Evolutionary conservation across 1,139 yeast genomes (phyloP).

Genomic region (Geotrichum cucujoidarum): DNA sequence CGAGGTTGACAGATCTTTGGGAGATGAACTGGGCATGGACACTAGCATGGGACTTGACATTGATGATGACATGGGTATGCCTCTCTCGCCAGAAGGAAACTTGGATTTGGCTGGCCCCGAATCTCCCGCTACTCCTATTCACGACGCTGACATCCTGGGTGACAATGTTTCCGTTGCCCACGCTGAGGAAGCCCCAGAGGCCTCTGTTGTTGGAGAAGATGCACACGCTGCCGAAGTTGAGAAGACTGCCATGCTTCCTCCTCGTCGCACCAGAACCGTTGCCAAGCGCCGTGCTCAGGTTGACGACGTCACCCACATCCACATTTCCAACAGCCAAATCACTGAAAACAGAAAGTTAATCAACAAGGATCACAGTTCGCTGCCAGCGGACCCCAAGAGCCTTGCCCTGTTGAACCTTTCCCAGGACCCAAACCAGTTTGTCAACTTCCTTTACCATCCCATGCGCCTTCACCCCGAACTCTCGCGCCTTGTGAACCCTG

Average conservation of each 20-base stretch:
- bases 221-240: conserved; percentile 12
- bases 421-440: conserved; percentile 14
- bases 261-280: conserved; percentile 7
- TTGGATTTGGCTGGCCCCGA: conserved; percentile 13
- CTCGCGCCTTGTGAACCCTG: conserved; percentile 27
- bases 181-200: conserved; percentile 8
- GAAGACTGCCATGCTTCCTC: conserved; percentile 4
- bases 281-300: conserved; percentile 17
- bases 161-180: conserved; percentile 17
- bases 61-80: conserved; percentile 20
- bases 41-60: conserved; percentile 6
- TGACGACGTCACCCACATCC: conserved; percentile 17
- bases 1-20: conserved; percentile 12
- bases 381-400: conserved; percentile 22
- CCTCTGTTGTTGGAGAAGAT: conserved; percentile 12
- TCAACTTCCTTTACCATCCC: conserved; percentile 19
- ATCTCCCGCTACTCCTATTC: conserved; percentile 17
- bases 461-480: conserved; percentile 20
- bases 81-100: conserved; percentile 12
- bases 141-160: conserved; percentile 18
- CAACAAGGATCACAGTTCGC: conserved; percentile 18
- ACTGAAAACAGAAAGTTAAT: conserved; percentile 19
- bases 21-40: conserved; percentile 18
- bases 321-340: conserved; percentile 13
- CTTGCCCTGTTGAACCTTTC: conserved; percentile 21